These are phyloP conservation scores for Solanum pimpinellifolium DNA, from an alignment of 257 asterid genomes.

Conservation along the genomic window DNA sequence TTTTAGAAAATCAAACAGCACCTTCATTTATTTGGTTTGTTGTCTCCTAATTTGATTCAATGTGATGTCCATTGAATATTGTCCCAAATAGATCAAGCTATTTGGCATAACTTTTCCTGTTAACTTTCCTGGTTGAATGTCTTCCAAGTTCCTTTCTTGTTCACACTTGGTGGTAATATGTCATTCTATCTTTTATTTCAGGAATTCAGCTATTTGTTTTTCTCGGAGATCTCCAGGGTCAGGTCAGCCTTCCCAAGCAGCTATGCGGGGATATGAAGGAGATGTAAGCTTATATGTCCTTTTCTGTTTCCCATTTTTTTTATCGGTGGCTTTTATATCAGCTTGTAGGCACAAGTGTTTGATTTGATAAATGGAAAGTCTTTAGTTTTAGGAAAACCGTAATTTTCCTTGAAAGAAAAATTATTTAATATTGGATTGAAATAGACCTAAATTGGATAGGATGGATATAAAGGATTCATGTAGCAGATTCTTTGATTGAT, in stretches of 20 bases:
- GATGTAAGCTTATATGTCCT: slow-evolving; percentile 29
- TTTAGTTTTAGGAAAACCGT: not conserved
- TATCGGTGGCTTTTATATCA: not conserved
- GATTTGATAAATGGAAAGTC: not conserved
- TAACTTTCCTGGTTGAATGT: not conserved
- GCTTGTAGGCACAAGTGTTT: not conserved
- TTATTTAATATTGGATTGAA: not conserved
- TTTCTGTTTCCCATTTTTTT: not conserved
- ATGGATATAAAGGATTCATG: not conserved
- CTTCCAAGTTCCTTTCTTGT: not conserved
- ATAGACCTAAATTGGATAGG: not conserved
- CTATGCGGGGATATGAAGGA: slow-evolving; percentile 43
- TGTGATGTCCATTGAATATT: not conserved
- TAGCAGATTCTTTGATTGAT: not conserved
- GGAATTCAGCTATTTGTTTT: not conserved
- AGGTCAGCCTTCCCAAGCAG: not conserved
- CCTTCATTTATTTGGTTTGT: not conserved
- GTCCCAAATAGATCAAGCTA: not conserved
- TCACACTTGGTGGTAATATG: not conserved
- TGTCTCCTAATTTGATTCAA: not conserved
- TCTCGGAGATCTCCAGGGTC: not conserved
- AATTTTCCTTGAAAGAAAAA: not conserved
- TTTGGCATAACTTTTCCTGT: not conserved
- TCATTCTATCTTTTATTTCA: not conserved
- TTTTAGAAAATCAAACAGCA: not conserved